Base-by-base conservation (phyloP, 2,329 filamentous ascomycete genomes). In the Colletotrichum abscissum region DNA sequence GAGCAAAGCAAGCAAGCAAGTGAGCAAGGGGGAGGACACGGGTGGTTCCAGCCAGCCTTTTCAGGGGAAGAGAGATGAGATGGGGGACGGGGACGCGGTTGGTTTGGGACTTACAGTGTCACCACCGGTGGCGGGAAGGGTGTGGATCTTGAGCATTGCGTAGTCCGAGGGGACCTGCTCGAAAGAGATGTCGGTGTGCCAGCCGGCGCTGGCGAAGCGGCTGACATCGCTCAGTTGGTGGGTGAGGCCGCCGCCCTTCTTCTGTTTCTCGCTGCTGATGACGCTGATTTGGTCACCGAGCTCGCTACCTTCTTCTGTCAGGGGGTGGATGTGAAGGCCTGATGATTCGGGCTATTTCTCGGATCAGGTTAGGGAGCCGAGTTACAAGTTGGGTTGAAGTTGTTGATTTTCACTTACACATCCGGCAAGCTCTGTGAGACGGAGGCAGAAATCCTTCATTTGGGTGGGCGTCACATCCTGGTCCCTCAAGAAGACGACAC, bases 281-380 rank as follows among this genome's bases (percentile, higher is more conserved):
- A 90, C 87, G 67, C 84, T 87, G 75, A 91, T 87, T 77, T 91
- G 85, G 76, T 89, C 87, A 46, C 87, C 87, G 0, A 88, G 81
- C 76, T 90, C 86, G 69, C 85, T 86, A 24, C 84, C 84, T 74
- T 87, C 86, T 73, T 89, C 86, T 0, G 86, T 86, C 30, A 90
- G 76, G 6, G 89, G 88, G 75, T 90, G 89, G 8, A 89, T 84
- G 70, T 90, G 88, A 28, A 91, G 82, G 2, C 82, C 81, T 1
- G 88, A 89, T 2, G 84, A 84, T 46, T 81, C 76, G 22, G 88
- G 88, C 79, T 83, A 63, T 65, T 46, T 28, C 5, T 28, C 12
- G 63, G 16, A 16, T 46, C 56, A 67, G 30, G 71, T 73, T 57
- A 73, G 71, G 71, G 19, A 19, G 55, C 5, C 14, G 57, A 12